Base-by-base conservation (phyloP, 2,329 filamentous ascomycete genomes). In the Ascochyta koolunga region DNA sequence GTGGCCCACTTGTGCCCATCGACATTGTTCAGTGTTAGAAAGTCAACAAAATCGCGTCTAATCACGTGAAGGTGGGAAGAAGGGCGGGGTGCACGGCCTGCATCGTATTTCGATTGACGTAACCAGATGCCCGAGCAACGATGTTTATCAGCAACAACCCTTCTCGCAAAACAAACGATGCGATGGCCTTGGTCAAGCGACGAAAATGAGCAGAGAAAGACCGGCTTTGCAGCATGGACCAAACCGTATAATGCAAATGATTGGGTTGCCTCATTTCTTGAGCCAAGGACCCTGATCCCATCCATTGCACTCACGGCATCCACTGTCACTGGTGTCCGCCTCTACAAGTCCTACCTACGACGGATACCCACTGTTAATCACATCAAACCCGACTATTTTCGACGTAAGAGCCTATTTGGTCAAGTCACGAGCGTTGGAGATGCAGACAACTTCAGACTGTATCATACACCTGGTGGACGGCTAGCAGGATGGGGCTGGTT, bases 391-490 rank as follows among this genome's bases (percentile, higher is more conserved):
- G 79, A 81, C 10, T 89, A 88, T 70, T 93, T 93, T 71, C 86
- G 90, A 39, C 86, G 81, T 56, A 83, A 90, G 64, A 93, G 86
- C 63, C 71, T 99, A 36, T 89, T 93, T 65, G 95, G 95, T 13
- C 84, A 84, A 58, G 95, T 98, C 36, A 97, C 93, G 11, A 92
- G 90, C 64, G 95, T 99, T 21, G 95, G 96, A 36, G 95, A 99
- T 81, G 96, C 92, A 4, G 95, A 99, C 76, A 93, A 93, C 71
- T 97, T 99, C 74, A 89, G 95, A 64, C 75, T 99, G 41, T 99
- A 89, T 73, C 95, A 99, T 74, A 98, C 92, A 0, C 95, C 95
- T 0, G 93, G 93, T n/a, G 95, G 95, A 10, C 83, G 87, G 61
- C 75, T 93, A 45, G 83, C 89, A 10, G 95, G 95, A 47, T 99